phyloP scores from a whole-genome alignment of 768 basidiomycete genomes.

The Gloeostereum incarnatum region DNA sequence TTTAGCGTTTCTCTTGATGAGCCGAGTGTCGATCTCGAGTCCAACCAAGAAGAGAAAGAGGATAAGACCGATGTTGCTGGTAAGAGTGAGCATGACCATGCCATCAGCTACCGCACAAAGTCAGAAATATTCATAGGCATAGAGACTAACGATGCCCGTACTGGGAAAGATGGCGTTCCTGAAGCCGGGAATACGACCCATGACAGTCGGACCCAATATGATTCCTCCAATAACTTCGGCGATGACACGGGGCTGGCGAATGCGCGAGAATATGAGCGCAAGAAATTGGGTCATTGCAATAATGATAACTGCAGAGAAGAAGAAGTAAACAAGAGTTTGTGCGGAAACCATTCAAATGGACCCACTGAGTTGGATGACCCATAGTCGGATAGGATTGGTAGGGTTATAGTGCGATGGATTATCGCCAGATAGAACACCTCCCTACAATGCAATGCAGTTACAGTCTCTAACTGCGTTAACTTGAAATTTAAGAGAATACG shows the following conservation, averaged over 20 bases:
- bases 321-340: background rate
- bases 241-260: constrained; percentile 89
- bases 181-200: constrained; percentile 77
- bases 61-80: constrained; percentile 67
- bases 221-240: constrained; percentile 91
- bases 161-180: constrained; percentile 48
- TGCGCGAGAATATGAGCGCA: constrained; percentile 47
- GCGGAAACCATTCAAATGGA: constrained; percentile 7
- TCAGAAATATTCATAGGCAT: constrained; percentile 8
- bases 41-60: constrained; percentile 81
- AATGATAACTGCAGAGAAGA: constrained; percentile 53
- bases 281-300: constrained; percentile 72
- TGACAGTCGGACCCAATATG: constrained; percentile 67
- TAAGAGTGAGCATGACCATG: constrained; percentile 55
- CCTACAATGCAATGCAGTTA: constrained; percentile 27
- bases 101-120: constrained; percentile 26
- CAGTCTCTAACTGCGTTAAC: constrained; percentile 9
- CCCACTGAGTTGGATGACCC: constrained; percentile 70
- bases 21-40: constrained; percentile 68
- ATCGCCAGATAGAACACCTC: constrained; percentile 68
- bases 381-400: constrained; percentile 63
- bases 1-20: constrained; percentile 56
- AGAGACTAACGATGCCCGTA: constrained; percentile 6
- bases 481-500: constrained; percentile 9
- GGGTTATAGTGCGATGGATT: constrained; percentile 59